Evolutionary conservation across 2,329 filamentous ascomycete species (phyloP).

Genomic region (Paracorniculantispora psalliotae): DNA sequence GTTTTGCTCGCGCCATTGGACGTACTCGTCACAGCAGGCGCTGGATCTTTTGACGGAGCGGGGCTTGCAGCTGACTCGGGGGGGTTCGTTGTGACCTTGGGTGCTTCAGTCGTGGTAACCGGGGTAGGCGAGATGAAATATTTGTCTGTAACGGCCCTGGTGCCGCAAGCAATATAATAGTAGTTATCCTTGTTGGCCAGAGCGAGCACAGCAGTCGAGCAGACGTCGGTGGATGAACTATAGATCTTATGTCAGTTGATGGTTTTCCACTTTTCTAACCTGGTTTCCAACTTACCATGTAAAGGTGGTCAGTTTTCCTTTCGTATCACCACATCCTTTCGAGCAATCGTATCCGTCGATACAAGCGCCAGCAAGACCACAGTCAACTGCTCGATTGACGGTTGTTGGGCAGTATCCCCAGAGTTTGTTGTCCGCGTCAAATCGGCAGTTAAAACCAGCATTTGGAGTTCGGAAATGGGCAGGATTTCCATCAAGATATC

Average conservation of each 20-base stretch:
- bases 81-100: too few relatives aligned
- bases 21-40: too few relatives aligned
- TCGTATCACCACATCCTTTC: constrained; percentile 27
- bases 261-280: constrained; percentile 5
- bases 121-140: constrained; percentile 19
- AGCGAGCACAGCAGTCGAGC: constrained; percentile 30
- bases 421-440: constrained; percentile 4
- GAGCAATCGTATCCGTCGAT: constrained; percentile 1
- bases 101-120: background rate
- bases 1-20: background rate
- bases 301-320: constrained; percentile 26
- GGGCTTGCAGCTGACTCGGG: too few relatives aligned
- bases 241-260: background rate
- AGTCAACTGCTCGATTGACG: constrained; percentile 3
- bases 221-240: constrained; percentile 21
- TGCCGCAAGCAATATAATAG: constrained; percentile 31
- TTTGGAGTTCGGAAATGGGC: constrained; percentile 1
- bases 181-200: constrained; percentile 29
- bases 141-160: constrained; percentile 21
- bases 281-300: constrained; percentile 26
- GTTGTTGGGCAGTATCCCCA: constrained; percentile 10
- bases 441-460: constrained; percentile 6
- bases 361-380: constrained; percentile 9
- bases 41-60: too few relatives aligned
- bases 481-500: constrained; percentile 1